Percentiles rank a stretch among this genome's conserved stretches.
Conservation (phyloP, 306 rosid genomes). For the Bauhinia variegata region DNA sequence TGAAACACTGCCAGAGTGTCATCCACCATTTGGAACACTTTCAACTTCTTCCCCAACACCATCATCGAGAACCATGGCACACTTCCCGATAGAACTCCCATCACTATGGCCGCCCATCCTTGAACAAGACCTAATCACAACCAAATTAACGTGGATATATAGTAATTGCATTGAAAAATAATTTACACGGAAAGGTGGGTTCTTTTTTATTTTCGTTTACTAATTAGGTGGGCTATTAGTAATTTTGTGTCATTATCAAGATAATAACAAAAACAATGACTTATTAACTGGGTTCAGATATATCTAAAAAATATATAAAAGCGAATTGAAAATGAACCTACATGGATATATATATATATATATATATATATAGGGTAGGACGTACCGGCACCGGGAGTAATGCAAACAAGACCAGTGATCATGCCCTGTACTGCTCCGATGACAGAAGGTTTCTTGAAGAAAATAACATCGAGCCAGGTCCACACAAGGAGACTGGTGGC, state of each 20-base stretch:
- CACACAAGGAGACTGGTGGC: conserved; percentile 74
- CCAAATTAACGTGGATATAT: no score
- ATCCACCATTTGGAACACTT: conserved; percentile 45
- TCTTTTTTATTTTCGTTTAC: no score
- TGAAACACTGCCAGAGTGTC: conserved; percentile 70
- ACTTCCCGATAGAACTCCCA: conserved; percentile 64
- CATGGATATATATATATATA: no score
- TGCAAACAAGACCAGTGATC: conserved; percentile 82
- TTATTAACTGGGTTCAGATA: no score
- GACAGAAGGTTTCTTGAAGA: conserved; percentile 71
- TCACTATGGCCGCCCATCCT: conserved; percentile 71
- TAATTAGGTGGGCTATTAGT: no score
- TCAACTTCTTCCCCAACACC: conserved; percentile 53
- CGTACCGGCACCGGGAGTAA: conserved; percentile 75
- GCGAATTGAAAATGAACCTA: no score
- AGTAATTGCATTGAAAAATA: background rate
- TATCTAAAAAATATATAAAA: no score
- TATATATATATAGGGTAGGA: no score
- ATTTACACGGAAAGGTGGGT: no score
- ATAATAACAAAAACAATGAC: no score
- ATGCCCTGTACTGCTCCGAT: conserved; percentile 88
- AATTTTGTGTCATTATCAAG: no score
- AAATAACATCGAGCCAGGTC: conserved; percentile 70
- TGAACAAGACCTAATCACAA: conserved; percentile 53
- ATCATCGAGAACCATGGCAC: conserved; percentile 72